Evolutionary conservation across 2,329 filamentous ascomycete species (phyloP).

Genomic region (Nakataea oryzae): DNA sequence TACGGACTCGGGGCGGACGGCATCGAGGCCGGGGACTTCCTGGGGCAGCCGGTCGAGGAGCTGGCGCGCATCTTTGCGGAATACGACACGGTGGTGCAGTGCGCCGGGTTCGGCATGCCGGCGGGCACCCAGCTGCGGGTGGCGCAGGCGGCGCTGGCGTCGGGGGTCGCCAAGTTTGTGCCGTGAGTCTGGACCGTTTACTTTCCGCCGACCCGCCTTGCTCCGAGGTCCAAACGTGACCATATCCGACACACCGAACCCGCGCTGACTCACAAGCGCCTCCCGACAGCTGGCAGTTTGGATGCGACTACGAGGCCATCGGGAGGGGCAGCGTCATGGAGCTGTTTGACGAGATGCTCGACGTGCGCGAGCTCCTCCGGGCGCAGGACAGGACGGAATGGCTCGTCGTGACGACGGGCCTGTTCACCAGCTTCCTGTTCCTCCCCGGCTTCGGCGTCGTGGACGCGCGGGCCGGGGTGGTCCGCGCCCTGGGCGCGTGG

Average conservation of each 20-base stretch:
- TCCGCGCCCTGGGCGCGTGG: constrained; percentile 51
- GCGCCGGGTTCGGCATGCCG: constrained; percentile 48
- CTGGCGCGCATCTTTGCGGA: constrained; percentile 30
- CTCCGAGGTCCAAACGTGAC: too few relatives aligned
- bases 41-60: constrained; percentile 19
- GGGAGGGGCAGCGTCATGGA: constrained; percentile 48
- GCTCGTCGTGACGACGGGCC: constrained; percentile 56
- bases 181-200: background rate
- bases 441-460: constrained; percentile 52
- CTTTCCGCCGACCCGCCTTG: background rate
- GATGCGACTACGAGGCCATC: constrained; percentile 59
- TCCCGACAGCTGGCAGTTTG: constrained; percentile 60
- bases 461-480: constrained; percentile 24
- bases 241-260: too few relatives aligned
- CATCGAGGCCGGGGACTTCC: constrained; percentile 31
- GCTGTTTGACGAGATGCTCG: constrained; percentile 58
- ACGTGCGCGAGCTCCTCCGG: constrained; percentile 42
- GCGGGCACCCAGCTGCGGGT: constrained; percentile 48
- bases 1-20: constrained; percentile 15
- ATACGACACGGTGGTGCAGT: constrained; percentile 47
- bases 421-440: constrained; percentile 65
- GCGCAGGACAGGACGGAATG: constrained; percentile 38
- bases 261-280: constrained; percentile 9
- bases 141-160: constrained; percentile 23
- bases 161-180: constrained; percentile 31